These are phyloP conservation scores for Neonectria ditissima DNA, from an alignment of 2,329 filamentous ascomycete genomes.

Conservation along the genomic window DNA sequence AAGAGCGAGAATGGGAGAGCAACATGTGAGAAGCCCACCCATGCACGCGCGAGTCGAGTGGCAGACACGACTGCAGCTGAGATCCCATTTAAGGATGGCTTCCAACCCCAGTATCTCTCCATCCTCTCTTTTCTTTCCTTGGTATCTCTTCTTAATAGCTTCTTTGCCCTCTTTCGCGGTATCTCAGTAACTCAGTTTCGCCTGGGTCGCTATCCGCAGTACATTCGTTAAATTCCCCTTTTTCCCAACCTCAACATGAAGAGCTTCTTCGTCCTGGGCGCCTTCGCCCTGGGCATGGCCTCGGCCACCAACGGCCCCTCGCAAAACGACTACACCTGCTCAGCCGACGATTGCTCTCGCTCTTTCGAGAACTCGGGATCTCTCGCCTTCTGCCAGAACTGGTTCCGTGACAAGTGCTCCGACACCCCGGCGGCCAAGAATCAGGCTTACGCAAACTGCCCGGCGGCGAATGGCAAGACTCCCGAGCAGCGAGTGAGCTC, in stretches of 20 bases:
- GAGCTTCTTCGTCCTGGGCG: slow-evolving; percentile 46
- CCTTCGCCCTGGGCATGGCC: slow-evolving; percentile 46
- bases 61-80: slow-evolving; percentile 5
- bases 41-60: slow-evolving; percentile 10
- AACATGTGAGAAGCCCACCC: slow-evolving; percentile 18
- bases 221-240: slow-evolving; percentile 47
- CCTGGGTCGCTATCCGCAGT: slow-evolving; percentile 38
- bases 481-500: slow-evolving; percentile 41
- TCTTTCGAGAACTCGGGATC: no score
- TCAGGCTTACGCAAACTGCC: slow-evolving; percentile 48
- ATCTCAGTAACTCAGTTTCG: slow-evolving; percentile 36
- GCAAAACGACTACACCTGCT: slow-evolving; percentile 40
- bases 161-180: slow-evolving; percentile 31
- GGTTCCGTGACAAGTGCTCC: slow-evolving; percentile 38
- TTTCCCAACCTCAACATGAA: slow-evolving; percentile 49
- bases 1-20: slow-evolving; percentile 14
- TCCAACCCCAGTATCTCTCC: slow-evolving; percentile 20
- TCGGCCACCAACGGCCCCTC: slow-evolving; percentile 40
- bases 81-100: slow-evolving; percentile 39
- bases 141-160: slow-evolving; percentile 35
- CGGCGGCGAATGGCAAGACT: slow-evolving; percentile 26
- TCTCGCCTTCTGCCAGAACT: neutral
- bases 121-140: slow-evolving; percentile 26
- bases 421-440: slow-evolving; percentile 23
- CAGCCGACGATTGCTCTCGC: slow-evolving; percentile 52